A percentile compares a stretch with the other conserved stretches of the same genome.
Evolutionary conservation across 495 filamentous ascomycete genomes (phyloP).

Genomic region (Parachaetomium inaequale): DNA sequence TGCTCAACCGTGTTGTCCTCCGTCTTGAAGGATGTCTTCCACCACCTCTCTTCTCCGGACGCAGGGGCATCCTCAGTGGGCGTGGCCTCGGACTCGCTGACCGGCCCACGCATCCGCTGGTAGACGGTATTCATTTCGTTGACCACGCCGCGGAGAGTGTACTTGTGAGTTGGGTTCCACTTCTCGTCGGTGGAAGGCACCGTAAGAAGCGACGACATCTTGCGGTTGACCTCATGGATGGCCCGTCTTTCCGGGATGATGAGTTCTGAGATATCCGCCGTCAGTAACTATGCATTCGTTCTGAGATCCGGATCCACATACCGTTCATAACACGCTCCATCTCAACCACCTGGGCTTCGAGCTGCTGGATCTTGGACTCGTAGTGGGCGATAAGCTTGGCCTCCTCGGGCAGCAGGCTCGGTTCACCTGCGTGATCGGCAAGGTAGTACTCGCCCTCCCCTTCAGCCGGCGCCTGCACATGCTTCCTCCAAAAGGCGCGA

Average conservation of each 20-base stretch:
- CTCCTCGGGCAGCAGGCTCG: conserved; percentile 41
- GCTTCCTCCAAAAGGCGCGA: conserved; percentile 36
- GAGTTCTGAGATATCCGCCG: conserved; percentile 14
- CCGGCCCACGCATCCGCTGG: conserved; percentile 33
- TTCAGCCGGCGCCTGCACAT: conserved; percentile 46
- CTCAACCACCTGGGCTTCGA: conserved; percentile 18
- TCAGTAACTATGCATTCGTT: conserved; percentile 18
- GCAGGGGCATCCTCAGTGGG: conserved; percentile 15
- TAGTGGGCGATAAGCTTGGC: conserved; percentile 19
- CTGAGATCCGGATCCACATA: conserved; percentile 3
- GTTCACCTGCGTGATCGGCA: conserved; percentile 44
- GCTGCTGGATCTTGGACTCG: conserved; percentile 19
- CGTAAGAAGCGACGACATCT: conserved; percentile 34
- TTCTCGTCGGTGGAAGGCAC: conserved; percentile 30
- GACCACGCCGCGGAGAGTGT: conserved; percentile 42
- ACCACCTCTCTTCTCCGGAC: conserved; percentile 40
- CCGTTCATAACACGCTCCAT: conserved; percentile 24
- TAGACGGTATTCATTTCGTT: conserved; percentile 35
- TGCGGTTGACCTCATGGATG: conserved; percentile 18
- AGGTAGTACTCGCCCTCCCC: conserved; percentile 49
- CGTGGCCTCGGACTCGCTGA: neutral
- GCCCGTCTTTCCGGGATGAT: conserved; percentile 18
- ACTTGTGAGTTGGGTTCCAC: conserved; percentile 40
- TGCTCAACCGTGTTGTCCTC: conserved; percentile 32
- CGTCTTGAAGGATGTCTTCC: conserved; percentile 34